Base-by-base conservation (phyloP, 495 filamentous ascomycete species). In the Achaetomiella virescens region DNA sequence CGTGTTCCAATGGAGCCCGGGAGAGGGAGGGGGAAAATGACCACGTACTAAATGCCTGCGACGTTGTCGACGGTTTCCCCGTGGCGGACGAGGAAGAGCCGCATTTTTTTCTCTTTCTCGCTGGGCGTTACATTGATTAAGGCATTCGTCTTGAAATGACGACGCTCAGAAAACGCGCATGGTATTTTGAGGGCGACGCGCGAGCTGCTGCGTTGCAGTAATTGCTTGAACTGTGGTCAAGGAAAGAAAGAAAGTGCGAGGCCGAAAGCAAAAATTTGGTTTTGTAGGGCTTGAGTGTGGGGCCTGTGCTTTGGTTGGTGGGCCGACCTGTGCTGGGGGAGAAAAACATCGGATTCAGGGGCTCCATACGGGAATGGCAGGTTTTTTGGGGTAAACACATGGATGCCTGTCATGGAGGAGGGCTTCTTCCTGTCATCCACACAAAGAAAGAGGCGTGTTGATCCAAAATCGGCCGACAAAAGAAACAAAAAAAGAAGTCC, bases 11-110 rank as follows among this genome's bases (percentile, higher is more conserved):
- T n/a, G n/a, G n/a, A n/a, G n/a, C n/a, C n/a, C 17, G 31, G 41
- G 25, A 21, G 37, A 29, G 47, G 42, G 22, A 36, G 53, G 53
- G 40, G 31, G 17, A 33, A 18, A 11, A 10, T 17, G 6, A 6
- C 24, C n/a, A 47, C 83, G 58, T 78, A 92, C 89, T 86, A 90
- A 52, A 84, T 64, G 48, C 82, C 78, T 33, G 84, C 85, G 51
- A 93, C 83, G 72, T 95, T 96, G 69, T 93, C 85, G 41, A 91
- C 84, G 4, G 90, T 91, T 70, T 96, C 91, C 55, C 85, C 91
- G 73, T 96, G 90, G 48, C 90, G 81, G 56, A 93, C 84, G 46
- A 96, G 80, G 65, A 88, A 80, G 43, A 96, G 70, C 66, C 76
- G 82, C 87, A 93, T 86, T 24, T 21, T 17, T 35, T 29, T 33